These are phyloP conservation scores for Pichiaceae sp. DNA, from an alignment of 1,139 yeast species.

Conservation along the genomic window DNA sequence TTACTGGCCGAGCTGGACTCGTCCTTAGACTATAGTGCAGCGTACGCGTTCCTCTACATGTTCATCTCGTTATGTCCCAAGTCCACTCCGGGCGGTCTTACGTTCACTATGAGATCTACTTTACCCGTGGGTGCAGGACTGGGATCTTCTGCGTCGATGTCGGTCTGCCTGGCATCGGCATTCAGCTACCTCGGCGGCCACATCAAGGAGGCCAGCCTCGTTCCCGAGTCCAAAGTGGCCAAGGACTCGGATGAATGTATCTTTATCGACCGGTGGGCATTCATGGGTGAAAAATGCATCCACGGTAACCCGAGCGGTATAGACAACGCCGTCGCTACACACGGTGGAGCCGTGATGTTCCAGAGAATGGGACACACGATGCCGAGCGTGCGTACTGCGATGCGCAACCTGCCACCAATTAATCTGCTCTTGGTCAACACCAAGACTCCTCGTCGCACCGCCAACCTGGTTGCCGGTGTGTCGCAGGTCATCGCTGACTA, in stretches of 20 bases:
- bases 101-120: conserved; percentile 68
- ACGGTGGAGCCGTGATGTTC: conserved; percentile 92
- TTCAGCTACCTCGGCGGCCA: conserved; percentile 57
- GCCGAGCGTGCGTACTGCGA: conserved; percentile 55
- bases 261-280: conserved; percentile 79
- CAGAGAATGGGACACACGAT: conserved; percentile 51
- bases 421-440: conserved; percentile 77
- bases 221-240: conserved; percentile 16
- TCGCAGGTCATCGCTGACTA: conserved; percentile 43
- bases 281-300: conserved; percentile 88
- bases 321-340: conserved; percentile 92
- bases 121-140: conserved; percentile 96
- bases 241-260: conserved; percentile 39
- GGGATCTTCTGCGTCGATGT: conserved; percentile 88
- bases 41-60: conserved; percentile 76
- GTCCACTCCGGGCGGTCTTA: conserved; percentile 45
- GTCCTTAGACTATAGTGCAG: conserved; percentile 70
- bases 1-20: conserved; percentile 38
- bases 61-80: conserved; percentile 50
- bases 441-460: conserved; percentile 78
- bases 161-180: conserved; percentile 80
- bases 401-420: conserved; percentile 70
- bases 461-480: conserved; percentile 74
- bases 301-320: conserved; percentile 98
- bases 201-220: conserved; percentile 27